These are phyloP conservation scores for Pleurotus tuoliensis DNA, from an alignment of 768 basidiomycete species.

Conservation along the genomic window DNA sequence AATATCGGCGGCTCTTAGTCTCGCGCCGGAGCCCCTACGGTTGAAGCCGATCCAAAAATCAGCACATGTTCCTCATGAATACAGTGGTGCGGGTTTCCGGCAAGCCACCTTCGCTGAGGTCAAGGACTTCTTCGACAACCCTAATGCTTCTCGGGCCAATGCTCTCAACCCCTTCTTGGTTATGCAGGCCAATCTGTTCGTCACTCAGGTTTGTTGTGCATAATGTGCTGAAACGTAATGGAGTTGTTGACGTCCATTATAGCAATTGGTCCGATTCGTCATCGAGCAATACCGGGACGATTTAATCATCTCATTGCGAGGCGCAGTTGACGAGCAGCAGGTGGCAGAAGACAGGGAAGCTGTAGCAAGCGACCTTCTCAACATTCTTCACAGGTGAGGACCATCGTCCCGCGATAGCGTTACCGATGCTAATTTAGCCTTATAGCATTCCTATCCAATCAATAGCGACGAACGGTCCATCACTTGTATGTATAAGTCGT, in stretches of 20 bases:
- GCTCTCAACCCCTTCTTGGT: slow-evolving; percentile 89
- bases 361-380: slow-evolving; percentile 82
- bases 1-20: slow-evolving; percentile 68
- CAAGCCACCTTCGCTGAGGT: slow-evolving; percentile 86
- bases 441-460: slow-evolving; percentile 87
- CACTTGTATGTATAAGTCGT: slow-evolving; percentile 46
- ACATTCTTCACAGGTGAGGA: slow-evolving; percentile 73
- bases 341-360: slow-evolving; percentile 75
- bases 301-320: slow-evolving; percentile 65
- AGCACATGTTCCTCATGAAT: slow-evolving; percentile 51
- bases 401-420: background rate
- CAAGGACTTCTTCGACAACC: slow-evolving; percentile 89
- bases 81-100: slow-evolving; percentile 67
- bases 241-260: slow-evolving; percentile 4
- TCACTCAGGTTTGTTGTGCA: slow-evolving; percentile 60
- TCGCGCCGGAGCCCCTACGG: slow-evolving; percentile 72
- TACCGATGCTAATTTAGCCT: slow-evolving; percentile 9
- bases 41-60: slow-evolving; percentile 56
- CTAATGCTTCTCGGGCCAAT: slow-evolving; percentile 79
- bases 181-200: slow-evolving; percentile 89
- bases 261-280: slow-evolving; percentile 94
- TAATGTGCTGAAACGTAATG: background rate
- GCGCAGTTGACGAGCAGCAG: slow-evolving; percentile 57
- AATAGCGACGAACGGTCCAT: slow-evolving; percentile 85
- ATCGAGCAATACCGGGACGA: slow-evolving; percentile 92